Conservation (phyloP, 768 basidiomycete genomes). For the Tephrocybe sp. region DNA sequence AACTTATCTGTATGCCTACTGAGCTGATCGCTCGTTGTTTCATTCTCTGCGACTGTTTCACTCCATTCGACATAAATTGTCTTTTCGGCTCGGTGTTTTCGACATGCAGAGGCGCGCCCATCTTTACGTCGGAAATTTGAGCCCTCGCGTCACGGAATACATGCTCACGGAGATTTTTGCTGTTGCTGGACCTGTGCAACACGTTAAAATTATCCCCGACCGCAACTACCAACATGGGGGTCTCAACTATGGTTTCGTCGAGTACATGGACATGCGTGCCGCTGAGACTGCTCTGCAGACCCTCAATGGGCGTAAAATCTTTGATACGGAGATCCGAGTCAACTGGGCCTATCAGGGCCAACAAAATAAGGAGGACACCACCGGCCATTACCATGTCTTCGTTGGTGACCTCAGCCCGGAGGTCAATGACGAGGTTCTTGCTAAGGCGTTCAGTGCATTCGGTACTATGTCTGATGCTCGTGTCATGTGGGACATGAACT, state of each 20-base stretch:
- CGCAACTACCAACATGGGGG: slow-evolving; percentile 99
- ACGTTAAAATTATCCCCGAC: slow-evolving; percentile 99
- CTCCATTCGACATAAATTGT: slow-evolving; percentile 24
- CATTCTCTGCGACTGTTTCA: slow-evolving; percentile 21
- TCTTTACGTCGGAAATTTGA: slow-evolving; percentile 98
- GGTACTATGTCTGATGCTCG: slow-evolving; percentile 96
- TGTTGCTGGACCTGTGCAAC: slow-evolving; percentile 94
- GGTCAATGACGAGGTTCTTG: slow-evolving; percentile 96
- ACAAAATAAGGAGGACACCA: slow-evolving; percentile 98
- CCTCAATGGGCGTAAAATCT: slow-evolving; percentile 98
- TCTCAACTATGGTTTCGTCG: slow-evolving; percentile 99
- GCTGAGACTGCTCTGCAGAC: slow-evolving; percentile 99
- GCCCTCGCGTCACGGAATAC: slow-evolving; percentile 97
- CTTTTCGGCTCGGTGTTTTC: slow-evolving; percentile 21
- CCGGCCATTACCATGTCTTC: slow-evolving; percentile 97
- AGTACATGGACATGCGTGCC: slow-evolving; percentile 98
- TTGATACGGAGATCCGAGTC: slow-evolving; percentile 98
- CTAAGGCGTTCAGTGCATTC: slow-evolving; percentile 96
- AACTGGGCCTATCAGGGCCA: slow-evolving; percentile 99
- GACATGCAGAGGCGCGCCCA: slow-evolving; percentile 80
- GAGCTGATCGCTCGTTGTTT: slow-evolving; percentile 33
- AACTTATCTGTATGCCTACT: slow-evolving; percentile 21
- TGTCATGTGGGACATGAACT: slow-evolving; percentile 99
- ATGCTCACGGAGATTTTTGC: slow-evolving; percentile 99
- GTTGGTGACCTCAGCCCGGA: slow-evolving; percentile 99